A percentile compares a stretch with the other conserved stretches of the same genome.
These are phyloP conservation scores for Kitagawia praeruptora DNA, from an alignment of 129 eudicot species.

Conservation along the genomic window DNA sequence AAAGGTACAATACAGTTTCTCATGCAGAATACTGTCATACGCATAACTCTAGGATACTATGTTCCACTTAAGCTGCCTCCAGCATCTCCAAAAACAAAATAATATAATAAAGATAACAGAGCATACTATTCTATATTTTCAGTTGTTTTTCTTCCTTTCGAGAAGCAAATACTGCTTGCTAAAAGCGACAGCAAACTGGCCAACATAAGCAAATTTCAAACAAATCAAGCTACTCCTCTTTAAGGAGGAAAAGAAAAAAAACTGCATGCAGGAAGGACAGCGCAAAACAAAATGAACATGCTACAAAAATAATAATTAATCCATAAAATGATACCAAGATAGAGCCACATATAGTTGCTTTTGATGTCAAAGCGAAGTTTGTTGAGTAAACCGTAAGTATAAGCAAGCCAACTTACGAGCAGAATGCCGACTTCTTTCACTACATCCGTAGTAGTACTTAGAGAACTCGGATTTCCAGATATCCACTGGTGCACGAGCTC, in stretches of 20 bases:
- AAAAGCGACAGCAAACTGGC: no score
- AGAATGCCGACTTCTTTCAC: conserved; percentile 68
- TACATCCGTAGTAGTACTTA: conserved; percentile 74
- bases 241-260: no score
- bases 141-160: background rate
- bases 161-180: background rate
- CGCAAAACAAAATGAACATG: background rate
- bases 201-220: no score
- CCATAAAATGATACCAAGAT: background rate
- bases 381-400: background rate
- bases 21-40: background rate
- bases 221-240: no score
- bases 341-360: background rate
- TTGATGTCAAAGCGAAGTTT: no score
- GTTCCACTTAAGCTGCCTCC: background rate
- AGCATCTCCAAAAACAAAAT: background rate
- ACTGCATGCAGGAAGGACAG: background rate
- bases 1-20: background rate
- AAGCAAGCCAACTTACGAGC: conserved; percentile 50
- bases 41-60: background rate
- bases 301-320: background rate
- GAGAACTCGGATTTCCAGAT: conserved; percentile 79
- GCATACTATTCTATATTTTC: background rate
- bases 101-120: background rate
- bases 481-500: conserved; percentile 50